phyloP scores from a whole-genome alignment of 2,329 filamentous ascomycete genomes.

The Aspergillus intermedius region DNA sequence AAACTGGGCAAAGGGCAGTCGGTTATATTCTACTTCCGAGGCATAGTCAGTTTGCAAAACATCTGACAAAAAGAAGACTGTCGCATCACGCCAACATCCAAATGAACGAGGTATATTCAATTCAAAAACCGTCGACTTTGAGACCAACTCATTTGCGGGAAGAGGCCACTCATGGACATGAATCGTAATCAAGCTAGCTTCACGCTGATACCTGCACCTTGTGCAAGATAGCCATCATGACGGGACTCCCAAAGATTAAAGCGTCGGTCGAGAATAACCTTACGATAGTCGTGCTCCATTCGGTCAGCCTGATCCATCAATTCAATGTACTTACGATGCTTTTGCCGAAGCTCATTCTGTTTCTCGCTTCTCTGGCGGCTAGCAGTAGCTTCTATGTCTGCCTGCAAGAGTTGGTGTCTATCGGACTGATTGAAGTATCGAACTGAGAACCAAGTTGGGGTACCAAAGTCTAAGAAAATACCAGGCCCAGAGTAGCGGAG shows the following conservation, averaged over 20 bases:
- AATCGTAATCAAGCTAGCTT: slow-evolving; percentile 39
- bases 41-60: slow-evolving; percentile 27
- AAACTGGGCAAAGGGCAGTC: slow-evolving; percentile 59
- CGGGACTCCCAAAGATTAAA: neutral
- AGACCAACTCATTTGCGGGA: slow-evolving; percentile 20
- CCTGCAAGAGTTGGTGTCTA: slow-evolving; percentile 27
- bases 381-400: slow-evolving; percentile 1
- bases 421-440: slow-evolving; percentile 40
- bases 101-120: slow-evolving; percentile 37
- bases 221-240: slow-evolving; percentile 10
- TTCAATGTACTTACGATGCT: slow-evolving; percentile 2
- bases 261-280: neutral
- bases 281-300: neutral
- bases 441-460: slow-evolving; percentile 35
- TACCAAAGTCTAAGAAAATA: neutral
- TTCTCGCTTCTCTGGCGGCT: neutral
- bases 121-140: slow-evolving; percentile 48
- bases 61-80: slow-evolving; percentile 35
- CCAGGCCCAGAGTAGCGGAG: slow-evolving; percentile 24
- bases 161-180: slow-evolving; percentile 51
- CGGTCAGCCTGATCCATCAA: slow-evolving; percentile 1
- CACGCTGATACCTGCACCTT: slow-evolving; percentile 26
- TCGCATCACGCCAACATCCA: slow-evolving; percentile 44
- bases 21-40: too few relatives aligned
- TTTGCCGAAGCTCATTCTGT: slow-evolving; percentile 1